Evolutionary conservation across 164 flowering plant genomes (phyloP).

Genomic region (Chloranthus sessilifolius): DNA sequence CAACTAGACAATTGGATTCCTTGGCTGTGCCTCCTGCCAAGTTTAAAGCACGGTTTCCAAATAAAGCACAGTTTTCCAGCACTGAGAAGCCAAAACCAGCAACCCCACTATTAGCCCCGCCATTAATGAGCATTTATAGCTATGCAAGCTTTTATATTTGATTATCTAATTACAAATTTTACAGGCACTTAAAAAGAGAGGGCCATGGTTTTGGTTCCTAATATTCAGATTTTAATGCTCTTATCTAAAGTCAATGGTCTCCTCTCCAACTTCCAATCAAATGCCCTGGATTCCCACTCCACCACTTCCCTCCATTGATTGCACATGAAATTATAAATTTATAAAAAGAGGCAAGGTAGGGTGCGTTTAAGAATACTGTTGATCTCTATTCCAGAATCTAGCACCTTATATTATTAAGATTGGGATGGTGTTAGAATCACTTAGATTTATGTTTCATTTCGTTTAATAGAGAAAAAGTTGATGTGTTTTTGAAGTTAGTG

Average conservation of each 20-base stretch:
- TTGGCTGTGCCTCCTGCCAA: conserved; percentile 9
- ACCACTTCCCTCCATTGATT: too few species aligned
- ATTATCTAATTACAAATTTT: neutral
- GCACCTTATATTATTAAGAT: too few species aligned
- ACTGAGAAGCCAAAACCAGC: conserved; percentile 13
- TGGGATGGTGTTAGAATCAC: too few species aligned
- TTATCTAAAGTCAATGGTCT: conserved; percentile 9
- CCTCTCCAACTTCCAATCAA: neutral
- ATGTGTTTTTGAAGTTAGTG: too few species aligned
- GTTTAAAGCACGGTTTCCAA: conserved; percentile 24
- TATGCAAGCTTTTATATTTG: conserved; percentile 12
- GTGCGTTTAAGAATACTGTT: too few species aligned
- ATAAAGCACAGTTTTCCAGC: conserved; percentile 23
- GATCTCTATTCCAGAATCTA: too few species aligned
- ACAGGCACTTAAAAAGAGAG: neutral
- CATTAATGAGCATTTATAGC: conserved; percentile 23
- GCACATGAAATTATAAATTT: too few species aligned
- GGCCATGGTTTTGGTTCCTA: conserved; percentile 12
- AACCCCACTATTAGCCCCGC: conserved; percentile 4
- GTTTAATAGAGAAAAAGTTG: too few species aligned
- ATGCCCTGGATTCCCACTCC: neutral
- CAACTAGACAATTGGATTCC: conserved; percentile 17
- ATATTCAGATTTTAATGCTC: conserved; percentile 7
- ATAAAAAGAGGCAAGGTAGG: too few species aligned
- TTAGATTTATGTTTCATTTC: too few species aligned